Base-by-base conservation (phyloP, 2,329 filamentous ascomycete species). In the Neonectria sp. region DNA sequence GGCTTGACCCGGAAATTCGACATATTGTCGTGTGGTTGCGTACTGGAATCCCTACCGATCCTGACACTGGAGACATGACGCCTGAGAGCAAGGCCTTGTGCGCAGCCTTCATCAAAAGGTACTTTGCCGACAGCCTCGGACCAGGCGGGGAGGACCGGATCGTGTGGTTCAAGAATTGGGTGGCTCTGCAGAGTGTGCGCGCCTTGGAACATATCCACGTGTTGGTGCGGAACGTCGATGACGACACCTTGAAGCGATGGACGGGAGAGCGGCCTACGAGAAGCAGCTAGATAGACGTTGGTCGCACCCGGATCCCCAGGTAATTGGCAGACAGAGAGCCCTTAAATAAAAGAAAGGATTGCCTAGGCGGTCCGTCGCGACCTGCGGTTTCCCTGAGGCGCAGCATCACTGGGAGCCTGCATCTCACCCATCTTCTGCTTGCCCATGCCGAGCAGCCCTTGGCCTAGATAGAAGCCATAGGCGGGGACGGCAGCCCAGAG, bases 161-260 rank as follows among this genome's bases (percentile, higher is more conserved):
- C 51, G 79, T 95, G 68, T 98, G 95, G 94, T 98, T 98, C 83
- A 97, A 95, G 86, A 98, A 98, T 75, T 97, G 95, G 95, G 91
- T 90, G 67, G 90, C 91, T 29, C 82, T 98, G 78, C 97, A 98
- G 84, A 97, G 93, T 74, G 92, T 98, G 48, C 90, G 95, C 74
- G 89, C 93, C 3, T 85, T 98, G 53, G 95, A 97, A 83, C 95
- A 98, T 79, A 91, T 98, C 76, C 95, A 98, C 80, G 90, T 98
- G 37, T 77, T 92, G 75, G 88, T 92, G 57, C 86, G 82, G 60
- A 84, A 88, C 73, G 88, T 85, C 27, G 84, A 84, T 53, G 82
- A 85, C 33, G 85, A 85, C 31, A 78, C 86, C 65, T 69, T 91
- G 65, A 80, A 86, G 70, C 82, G 84, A 70, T 91, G 89, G 88